Percentiles rank a stretch among this genome's conserved stretches.
Evolutionary conservation across 2,329 filamentous ascomycete genomes (phyloP).

Genomic region (Phoma herbarum): DNA sequence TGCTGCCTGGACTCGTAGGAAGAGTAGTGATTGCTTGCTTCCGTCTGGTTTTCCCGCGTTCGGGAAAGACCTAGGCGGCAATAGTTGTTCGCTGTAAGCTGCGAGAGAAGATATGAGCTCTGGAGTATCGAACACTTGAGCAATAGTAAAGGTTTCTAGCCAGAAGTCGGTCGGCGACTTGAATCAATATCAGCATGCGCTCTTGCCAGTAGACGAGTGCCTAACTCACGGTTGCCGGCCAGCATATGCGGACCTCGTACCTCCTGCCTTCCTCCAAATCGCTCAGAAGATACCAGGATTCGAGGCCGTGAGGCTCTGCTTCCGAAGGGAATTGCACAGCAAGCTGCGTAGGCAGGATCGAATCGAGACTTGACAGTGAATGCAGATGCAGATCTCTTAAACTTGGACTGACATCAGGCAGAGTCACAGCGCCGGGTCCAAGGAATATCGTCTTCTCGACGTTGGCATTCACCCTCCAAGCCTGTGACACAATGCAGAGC

Average conservation of each 20-base stretch:
- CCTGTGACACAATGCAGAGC: constrained; percentile 44
- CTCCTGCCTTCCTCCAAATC: constrained; percentile 73
- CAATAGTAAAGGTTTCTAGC: constrained; percentile 70
- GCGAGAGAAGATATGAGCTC: constrained; percentile 72
- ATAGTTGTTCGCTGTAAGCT: constrained; percentile 64
- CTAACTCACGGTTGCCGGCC: constrained; percentile 83
- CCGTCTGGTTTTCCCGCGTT: constrained; percentile 10
- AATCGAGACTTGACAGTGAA: constrained; percentile 64
- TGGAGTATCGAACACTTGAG: constrained; percentile 68
- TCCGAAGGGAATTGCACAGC: constrained; percentile 72
- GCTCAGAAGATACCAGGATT: constrained; percentile 82
- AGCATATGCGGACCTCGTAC: constrained; percentile 93
- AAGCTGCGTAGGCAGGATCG: constrained; percentile 69
- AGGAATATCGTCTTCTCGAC: constrained; percentile 92
- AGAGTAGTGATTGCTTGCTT: constrained; percentile 63
- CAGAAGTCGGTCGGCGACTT: constrained; percentile 88
- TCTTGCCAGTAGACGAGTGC: constrained; percentile 10
- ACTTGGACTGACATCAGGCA: constrained; percentile 65
- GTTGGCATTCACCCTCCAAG: constrained; percentile 67
- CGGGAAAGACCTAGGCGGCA: constrained; percentile 38
- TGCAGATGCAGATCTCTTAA: constrained; percentile 70
- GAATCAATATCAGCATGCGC: constrained; percentile 26
- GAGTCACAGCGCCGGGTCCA: constrained; percentile 67
- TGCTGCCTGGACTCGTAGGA: constrained; percentile 77
- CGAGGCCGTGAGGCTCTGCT: constrained; percentile 62